These are phyloP conservation scores for Corymbia calophylla DNA, from an alignment of 441 rosid genomes.

Conservation along the genomic window DNA sequence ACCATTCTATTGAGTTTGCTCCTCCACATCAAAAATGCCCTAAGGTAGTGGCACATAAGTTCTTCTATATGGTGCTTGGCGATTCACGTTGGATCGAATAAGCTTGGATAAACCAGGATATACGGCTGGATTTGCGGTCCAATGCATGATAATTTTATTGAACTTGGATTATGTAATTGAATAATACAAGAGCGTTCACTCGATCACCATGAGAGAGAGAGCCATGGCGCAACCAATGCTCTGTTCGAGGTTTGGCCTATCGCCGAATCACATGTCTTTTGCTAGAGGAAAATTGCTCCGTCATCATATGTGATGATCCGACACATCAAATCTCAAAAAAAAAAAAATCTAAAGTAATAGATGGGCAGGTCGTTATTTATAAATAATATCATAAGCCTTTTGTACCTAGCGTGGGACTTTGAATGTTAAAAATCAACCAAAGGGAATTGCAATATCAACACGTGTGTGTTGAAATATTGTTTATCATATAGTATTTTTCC, in stretches of 20 bases:
- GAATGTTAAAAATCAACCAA: background rate
- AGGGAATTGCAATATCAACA: background rate
- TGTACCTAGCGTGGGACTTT: background rate
- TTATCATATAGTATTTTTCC: too few relatives aligned
- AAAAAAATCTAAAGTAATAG: background rate
- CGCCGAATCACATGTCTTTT: background rate
- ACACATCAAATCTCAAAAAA: background rate
- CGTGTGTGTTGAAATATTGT: background rate
- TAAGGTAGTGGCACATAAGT: background rate
- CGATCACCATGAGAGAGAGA: background rate
- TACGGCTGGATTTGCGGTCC: background rate
- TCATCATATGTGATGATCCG: background rate
- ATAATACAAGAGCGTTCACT: background rate
- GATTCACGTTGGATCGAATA: background rate
- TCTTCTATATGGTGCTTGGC: background rate
- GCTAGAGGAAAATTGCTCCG: background rate
- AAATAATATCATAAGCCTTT: background rate
- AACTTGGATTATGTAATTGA: background rate
- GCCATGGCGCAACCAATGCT: background rate
- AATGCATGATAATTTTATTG: background rate
- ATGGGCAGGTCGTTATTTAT: rapidly evolving
- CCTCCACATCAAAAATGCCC: background rate
- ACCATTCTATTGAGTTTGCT: background rate
- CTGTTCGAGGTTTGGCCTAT: rapidly evolving
- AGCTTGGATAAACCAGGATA: background rate